Percentiles rank a stretch among this genome's conserved stretches.
These are phyloP conservation scores for Boletellus ananas DNA, from an alignment of 768 basidiomycete species.

Conservation along the genomic window DNA sequence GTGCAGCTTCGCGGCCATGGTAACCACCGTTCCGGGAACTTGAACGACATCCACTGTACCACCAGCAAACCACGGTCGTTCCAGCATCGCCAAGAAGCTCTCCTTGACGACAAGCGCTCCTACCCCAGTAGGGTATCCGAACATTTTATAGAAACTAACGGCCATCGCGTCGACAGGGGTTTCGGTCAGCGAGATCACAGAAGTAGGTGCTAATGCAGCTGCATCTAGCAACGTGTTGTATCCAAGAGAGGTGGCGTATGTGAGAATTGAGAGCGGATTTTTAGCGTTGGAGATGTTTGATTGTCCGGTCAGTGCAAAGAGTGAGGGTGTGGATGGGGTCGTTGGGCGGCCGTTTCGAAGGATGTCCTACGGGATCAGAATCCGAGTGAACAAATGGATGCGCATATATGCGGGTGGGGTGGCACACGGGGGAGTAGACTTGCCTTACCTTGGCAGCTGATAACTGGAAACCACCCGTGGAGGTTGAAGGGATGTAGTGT, in stretches of 20 bases:
- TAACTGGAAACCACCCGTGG: conserved; percentile 61
- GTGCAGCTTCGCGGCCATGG: conserved; percentile 52
- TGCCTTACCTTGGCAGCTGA: conserved; percentile 54
- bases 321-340: conserved; percentile 40
- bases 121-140: conserved; percentile 82
- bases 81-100: conserved; percentile 54
- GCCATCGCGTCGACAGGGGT: conserved; percentile 78
- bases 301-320: conserved; percentile 75
- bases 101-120: conserved; percentile 76
- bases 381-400: conserved; percentile 1
- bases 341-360: conserved; percentile 47
- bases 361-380: conserved; percentile 41
- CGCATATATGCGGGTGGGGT: conserved; percentile 17
- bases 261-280: conserved; percentile 58
- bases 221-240: conserved; percentile 78
- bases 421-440: not conserved
- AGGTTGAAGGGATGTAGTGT: conserved; percentile 61
- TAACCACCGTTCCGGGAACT: conserved; percentile 70
- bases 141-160: conserved; percentile 87
- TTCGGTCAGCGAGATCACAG: conserved; percentile 60
- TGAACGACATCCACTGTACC: conserved; percentile 82
- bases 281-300: conserved; percentile 82
- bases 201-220: conserved; percentile 75
- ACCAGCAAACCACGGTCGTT: conserved; percentile 82
- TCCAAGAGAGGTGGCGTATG: conserved; percentile 62